These are phyloP conservation scores for Malus orientalis DNA, from an alignment of 306 rosid genomes.

Conservation along the genomic window DNA sequence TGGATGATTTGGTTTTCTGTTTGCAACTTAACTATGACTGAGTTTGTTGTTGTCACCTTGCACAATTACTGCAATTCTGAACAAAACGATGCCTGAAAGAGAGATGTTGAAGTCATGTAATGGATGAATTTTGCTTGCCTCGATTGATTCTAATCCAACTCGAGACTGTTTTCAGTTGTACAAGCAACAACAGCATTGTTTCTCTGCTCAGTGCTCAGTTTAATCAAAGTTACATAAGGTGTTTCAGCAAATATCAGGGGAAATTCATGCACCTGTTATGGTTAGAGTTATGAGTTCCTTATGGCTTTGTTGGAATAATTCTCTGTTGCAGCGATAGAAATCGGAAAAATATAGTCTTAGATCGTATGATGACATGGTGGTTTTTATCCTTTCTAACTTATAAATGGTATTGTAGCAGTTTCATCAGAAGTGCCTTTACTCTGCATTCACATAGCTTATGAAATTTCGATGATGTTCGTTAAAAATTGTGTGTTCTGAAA, in stretches of 20 bases:
- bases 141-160: background rate
- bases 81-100: background rate
- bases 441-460: background rate
- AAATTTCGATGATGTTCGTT: background rate
- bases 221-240: background rate
- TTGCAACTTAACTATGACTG: conserved; percentile 8
- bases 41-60: conserved; percentile 13
- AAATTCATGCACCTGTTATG: background rate
- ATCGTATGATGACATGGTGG: background rate
- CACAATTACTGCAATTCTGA: conserved; percentile 12
- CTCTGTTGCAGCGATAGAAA: background rate
- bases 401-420: background rate
- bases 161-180: conserved; percentile 17
- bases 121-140: conserved; percentile 19
- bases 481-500: background rate
- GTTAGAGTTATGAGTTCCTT: conserved; percentile 5
- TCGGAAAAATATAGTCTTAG: background rate
- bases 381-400: background rate
- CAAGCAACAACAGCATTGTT: conserved; percentile 4
- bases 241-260: background rate
- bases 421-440: background rate
- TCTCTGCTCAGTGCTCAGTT: conserved; percentile 2
- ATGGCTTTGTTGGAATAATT: background rate
- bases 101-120: conserved; percentile 6
- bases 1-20: conserved; percentile 18